These are phyloP conservation scores for Prunus persica DNA, from an alignment of 306 rosid genomes.

Conservation along the genomic window DNA sequence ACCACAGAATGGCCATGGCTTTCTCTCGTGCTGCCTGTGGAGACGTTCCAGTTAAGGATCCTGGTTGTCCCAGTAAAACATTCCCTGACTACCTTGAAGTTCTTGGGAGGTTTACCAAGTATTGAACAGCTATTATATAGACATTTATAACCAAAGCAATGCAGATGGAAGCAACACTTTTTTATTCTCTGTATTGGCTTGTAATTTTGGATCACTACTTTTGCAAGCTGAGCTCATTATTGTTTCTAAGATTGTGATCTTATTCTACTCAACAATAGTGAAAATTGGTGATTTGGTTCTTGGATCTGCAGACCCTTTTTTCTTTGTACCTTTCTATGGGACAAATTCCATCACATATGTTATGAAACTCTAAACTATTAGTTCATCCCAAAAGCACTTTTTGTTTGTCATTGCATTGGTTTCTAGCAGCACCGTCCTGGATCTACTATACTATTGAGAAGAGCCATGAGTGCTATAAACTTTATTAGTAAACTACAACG, in stretches of 20 bases:
- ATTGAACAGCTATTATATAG: constrained; percentile 11
- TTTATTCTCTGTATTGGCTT: constrained; percentile 1
- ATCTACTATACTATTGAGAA: not conserved
- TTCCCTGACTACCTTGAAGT: constrained; percentile 94
- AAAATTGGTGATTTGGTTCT: not conserved
- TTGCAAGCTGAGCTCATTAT: constrained; percentile 23
- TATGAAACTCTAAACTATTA: not conserved
- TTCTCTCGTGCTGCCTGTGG: constrained; percentile 94
- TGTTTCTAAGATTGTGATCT: constrained; percentile 20
- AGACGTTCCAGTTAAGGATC: constrained; percentile 89
- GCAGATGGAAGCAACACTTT: constrained; percentile 22
- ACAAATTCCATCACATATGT: not conserved
- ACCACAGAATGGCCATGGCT: constrained; percentile 98
- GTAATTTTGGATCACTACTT: constrained; percentile 7
- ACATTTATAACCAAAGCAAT: constrained; percentile 11
- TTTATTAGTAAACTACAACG: not conserved
- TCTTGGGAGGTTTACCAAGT: constrained; percentile 54
- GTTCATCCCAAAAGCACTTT: constrained; percentile 4
- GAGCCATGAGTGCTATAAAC: not conserved
- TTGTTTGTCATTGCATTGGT: not conserved
- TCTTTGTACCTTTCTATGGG: not conserved
- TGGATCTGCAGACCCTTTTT: constrained; percentile 11
- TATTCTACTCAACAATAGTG: not conserved
- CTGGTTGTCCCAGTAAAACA: constrained; percentile 92
- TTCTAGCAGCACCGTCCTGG: constrained; percentile 17